Conservation (phyloP, 2,329 filamentous ascomycete genomes). For the Oidium heveae region DNA sequence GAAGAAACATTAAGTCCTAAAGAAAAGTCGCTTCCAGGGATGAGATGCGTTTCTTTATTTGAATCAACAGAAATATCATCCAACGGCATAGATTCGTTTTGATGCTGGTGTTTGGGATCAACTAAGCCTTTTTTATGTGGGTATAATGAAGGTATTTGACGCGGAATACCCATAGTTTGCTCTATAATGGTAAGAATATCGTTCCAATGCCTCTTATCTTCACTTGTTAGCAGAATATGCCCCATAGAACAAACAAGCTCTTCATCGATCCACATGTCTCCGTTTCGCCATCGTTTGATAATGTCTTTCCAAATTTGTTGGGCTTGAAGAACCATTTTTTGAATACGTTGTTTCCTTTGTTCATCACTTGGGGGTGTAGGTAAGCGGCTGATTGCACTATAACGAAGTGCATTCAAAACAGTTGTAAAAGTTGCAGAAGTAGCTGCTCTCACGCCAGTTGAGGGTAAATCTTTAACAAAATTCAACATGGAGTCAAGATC, state of each 20-base stretch:
- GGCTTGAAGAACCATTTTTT: slow-evolving; percentile 34
- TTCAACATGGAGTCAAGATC: slow-evolving; percentile 65
- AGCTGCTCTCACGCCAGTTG: slow-evolving; percentile 33
- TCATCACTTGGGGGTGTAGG: slow-evolving; percentile 10
- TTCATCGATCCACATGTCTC: slow-evolving; percentile 49
- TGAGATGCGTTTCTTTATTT: not conserved
- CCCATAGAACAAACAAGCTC: slow-evolving; percentile 61
- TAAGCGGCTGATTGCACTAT: slow-evolving; percentile 14
- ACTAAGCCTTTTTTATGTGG: not conserved
- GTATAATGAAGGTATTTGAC: slow-evolving; percentile 14
- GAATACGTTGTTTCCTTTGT: slow-evolving; percentile 12
- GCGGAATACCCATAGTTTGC: slow-evolving; percentile 55
- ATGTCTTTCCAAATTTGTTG: slow-evolving; percentile 63
- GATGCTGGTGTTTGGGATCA: not conserved
- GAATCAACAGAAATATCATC: not conserved
- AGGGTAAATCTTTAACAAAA: slow-evolving; percentile 46
- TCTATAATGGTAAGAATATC: slow-evolving; percentile 53
- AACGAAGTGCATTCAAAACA: slow-evolving; percentile 52
- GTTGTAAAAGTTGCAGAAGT: slow-evolving; percentile 56
- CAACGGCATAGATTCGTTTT: not conserved
- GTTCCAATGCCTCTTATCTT: slow-evolving; percentile 32
- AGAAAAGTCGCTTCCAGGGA: not conserved
- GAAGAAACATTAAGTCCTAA: not conserved
- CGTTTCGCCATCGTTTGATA: slow-evolving; percentile 47
- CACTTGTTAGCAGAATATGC: slow-evolving; percentile 42